Percentiles rank a stretch among this genome's conserved stretches.
Conservation (phyloP, 2,329 filamentous ascomycete genomes). For the Fusarium sp. region DNA sequence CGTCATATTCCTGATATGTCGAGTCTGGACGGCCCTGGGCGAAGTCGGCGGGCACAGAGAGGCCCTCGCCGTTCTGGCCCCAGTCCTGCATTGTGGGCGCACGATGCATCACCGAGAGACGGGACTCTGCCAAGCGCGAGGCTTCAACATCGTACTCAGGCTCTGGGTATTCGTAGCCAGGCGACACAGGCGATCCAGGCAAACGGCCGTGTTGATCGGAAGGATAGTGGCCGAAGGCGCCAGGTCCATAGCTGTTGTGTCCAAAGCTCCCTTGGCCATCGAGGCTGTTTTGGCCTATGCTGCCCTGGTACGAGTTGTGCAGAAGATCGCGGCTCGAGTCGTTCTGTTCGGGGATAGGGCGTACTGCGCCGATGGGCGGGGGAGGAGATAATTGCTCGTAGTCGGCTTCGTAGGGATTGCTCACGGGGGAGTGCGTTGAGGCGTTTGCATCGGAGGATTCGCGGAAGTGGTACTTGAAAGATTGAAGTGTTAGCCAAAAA, state of each 20-base stretch:
- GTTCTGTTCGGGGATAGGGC: conserved; percentile 33
- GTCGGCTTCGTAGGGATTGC: conserved; percentile 35
- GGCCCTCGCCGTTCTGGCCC: conserved; percentile 25
- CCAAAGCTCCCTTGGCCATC: conserved; percentile 15
- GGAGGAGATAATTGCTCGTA: conserved; percentile 29
- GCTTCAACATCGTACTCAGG: conserved; percentile 38
- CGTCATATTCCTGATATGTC: conserved; percentile 36
- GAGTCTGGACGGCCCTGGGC: conserved; percentile 40
- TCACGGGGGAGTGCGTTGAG: conserved; percentile 26
- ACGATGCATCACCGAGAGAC: conserved; percentile 33
- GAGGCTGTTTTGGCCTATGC: conserved; percentile 9
- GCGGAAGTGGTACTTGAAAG: conserved; percentile 38
- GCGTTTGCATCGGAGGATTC: conserved; percentile 25
- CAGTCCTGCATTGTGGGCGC: conserved; percentile 35
- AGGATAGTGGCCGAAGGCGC: conserved; percentile 34
- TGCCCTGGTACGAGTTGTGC: conserved; percentile 31
- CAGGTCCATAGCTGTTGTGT: conserved; percentile 24
- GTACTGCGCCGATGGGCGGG: conserved; percentile 31
- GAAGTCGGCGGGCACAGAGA: conserved; percentile 32
- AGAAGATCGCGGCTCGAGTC: conserved; percentile 38
- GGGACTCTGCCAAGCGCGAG: conserved; percentile 32
- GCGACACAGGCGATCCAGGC: conserved; percentile 26
- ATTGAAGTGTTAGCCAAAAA: no score
- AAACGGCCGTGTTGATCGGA: conserved; percentile 16
- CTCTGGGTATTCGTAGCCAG: conserved; percentile 27